phyloP scores from a whole-genome alignment of 768 basidiomycete genomes.

The Kondoa subrosea region DNA sequence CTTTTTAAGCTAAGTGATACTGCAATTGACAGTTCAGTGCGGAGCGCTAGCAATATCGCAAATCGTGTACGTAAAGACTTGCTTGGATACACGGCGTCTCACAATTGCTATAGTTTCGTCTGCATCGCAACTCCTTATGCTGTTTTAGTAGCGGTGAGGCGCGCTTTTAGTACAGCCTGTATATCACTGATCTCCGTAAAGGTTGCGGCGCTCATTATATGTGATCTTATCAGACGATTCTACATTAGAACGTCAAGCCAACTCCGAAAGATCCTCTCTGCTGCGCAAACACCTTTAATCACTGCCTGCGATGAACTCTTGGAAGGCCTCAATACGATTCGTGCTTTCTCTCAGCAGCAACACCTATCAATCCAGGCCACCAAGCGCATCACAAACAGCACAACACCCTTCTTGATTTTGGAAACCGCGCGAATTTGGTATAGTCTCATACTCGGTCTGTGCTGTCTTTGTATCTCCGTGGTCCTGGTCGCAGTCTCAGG shows the following conservation, averaged over 20 bases:
- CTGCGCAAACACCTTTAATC: background rate
- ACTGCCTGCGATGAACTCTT: background rate
- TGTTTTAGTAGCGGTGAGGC: background rate
- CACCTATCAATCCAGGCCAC: background rate
- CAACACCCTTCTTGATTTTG: background rate
- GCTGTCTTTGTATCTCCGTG: background rate
- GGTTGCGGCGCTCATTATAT: background rate
- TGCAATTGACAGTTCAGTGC: too few species aligned
- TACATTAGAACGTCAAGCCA: background rate
- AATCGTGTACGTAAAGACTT: too few species aligned
- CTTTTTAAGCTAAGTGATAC: too few species aligned
- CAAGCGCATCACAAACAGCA: background rate
- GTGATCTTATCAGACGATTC: background rate
- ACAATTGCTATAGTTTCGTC: background rate
- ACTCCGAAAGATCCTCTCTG: background rate
- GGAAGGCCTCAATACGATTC: background rate
- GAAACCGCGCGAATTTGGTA: background rate
- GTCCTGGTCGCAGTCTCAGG: background rate
- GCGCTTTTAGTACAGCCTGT: too few species aligned
- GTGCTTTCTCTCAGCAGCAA: background rate
- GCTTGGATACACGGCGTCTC: too few species aligned
- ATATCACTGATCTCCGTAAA: too few species aligned
- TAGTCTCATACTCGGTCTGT: background rate
- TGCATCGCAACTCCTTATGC: background rate
- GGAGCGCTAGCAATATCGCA: too few species aligned